Conservation (phyloP, 1,284 basidiomycete species). For the Abortiporus biennis region DNA sequence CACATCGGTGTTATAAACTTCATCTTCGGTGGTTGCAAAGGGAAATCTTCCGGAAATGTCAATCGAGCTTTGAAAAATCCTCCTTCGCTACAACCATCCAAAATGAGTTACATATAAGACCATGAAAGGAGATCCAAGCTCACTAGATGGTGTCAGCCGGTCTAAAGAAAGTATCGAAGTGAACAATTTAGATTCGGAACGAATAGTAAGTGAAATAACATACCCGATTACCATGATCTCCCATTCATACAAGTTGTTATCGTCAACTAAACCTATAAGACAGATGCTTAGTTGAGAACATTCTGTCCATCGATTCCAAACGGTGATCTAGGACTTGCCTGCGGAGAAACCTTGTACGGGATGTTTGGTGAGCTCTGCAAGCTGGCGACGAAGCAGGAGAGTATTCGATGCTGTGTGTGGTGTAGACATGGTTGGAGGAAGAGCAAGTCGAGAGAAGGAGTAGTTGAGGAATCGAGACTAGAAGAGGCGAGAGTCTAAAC, state of each 20-base stretch:
- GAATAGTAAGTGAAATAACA: constrained; percentile 25
- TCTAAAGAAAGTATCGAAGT: constrained; percentile 34
- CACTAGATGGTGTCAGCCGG: constrained; percentile 89
- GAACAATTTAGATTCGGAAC: constrained; percentile 12
- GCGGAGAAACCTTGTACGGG: constrained; percentile 95
- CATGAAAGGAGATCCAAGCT: constrained; percentile 17
- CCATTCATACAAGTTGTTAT: constrained; percentile 92
- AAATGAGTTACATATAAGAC: not conserved
- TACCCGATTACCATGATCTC: constrained; percentile 91
- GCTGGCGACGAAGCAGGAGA: constrained; percentile 75
- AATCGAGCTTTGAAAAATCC: constrained; percentile 88
- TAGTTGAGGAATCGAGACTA: not conserved
- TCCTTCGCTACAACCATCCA: constrained; percentile 61
- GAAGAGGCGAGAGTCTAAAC: not conserved
- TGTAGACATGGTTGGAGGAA: constrained; percentile 5
- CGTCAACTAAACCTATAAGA: constrained; percentile 78
- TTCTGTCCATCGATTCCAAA: constrained; percentile 19
- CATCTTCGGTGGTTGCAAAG: constrained; percentile 93
- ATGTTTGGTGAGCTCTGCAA: constrained; percentile 80
- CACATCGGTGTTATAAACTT: constrained; percentile 95
- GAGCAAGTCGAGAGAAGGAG: not conserved
- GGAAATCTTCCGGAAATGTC: constrained; percentile 87
- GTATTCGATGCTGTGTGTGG: constrained; percentile 44
- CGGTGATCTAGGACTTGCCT: constrained; percentile 50
- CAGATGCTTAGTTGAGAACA: constrained; percentile 18